Base-by-base conservation (phyloP, 176 grass and related monocot genomes). In the Avena eriantha region DNA sequence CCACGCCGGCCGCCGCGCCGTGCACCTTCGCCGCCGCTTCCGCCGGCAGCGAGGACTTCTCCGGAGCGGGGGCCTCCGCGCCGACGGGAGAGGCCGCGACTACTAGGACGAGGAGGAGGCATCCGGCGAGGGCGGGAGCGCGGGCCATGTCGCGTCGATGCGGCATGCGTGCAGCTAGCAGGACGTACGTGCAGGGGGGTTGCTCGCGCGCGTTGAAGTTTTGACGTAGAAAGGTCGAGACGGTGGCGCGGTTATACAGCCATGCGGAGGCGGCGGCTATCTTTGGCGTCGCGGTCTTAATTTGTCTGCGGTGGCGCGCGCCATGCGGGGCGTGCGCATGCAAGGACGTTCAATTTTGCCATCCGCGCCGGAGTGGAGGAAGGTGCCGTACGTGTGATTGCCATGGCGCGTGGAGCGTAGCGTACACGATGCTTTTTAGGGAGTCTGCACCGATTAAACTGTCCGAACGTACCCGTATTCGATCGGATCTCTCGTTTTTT, bases 61-160 rank as follows among this genome's bases (percentile, higher is more conserved):
- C 65, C 64, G 85, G 86, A 19, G 82, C 67, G 55, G 79, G 83
- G 39, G 90, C 56, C 6, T 67, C 45, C 7, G 80, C 80, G 17
- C 73, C 33, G 19, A 82, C 77, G 53, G 61, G 51, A 13, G 5
- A 18, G 18, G 82, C 46, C 65, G 46, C 75, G n/a, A 90, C 5
- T 35, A 90, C 5, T 35, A 88, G 19, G 41, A 92, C 46, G 72
- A 87, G 26, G 41, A 74, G 15, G 78, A 34, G 18, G 31, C 75
- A 39, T 47, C 58, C 82, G 69, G 39, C 59, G 78, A 85, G 36
- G 29, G 15, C 61, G 51, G 60, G 60, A 73, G 36, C 54, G 48
- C 31, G 77, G 4, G 90, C 81, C 92, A 92, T 92, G 39, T 9
- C 15, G 39, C 24, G 0, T 19, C 10, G 51, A 10, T 35, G 26